Conservation (phyloP, 768 basidiomycete genomes). For the Termitomyces sp. region DNA sequence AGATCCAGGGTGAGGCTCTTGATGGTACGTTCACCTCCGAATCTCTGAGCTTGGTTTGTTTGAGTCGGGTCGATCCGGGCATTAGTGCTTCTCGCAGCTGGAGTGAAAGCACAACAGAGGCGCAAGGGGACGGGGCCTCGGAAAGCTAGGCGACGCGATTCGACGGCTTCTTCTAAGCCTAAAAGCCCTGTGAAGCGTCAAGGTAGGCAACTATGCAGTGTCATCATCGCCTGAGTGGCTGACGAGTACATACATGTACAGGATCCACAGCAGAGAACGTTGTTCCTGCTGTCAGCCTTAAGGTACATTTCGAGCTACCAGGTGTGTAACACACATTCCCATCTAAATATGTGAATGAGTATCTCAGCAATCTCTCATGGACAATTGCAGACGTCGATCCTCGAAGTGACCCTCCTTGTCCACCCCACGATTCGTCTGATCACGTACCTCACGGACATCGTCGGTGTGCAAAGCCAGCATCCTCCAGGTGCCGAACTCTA, state of each 20-base stretch:
- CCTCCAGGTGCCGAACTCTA: too few relatives aligned
- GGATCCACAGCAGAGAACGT: neutral
- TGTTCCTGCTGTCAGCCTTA: neutral
- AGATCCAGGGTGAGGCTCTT: slow-evolving; percentile 2
- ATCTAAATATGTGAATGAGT: too few relatives aligned
- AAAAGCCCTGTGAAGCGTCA: slow-evolving; percentile 1
- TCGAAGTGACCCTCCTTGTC: too few relatives aligned
- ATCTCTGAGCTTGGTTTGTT: too few relatives aligned
- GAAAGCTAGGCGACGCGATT: slow-evolving; percentile 4
- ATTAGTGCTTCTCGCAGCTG: slow-evolving; percentile 12
- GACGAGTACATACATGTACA: neutral
- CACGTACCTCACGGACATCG: too few relatives aligned
- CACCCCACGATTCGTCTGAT: too few relatives aligned
- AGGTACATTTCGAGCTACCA: slow-evolving; percentile 5
- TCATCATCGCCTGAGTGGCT: neutral
- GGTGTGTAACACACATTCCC: neutral
- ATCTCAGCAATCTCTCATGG: too few relatives aligned
- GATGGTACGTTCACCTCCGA: slow-evolving; percentile 3
- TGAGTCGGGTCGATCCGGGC: neutral
- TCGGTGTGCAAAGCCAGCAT: too few relatives aligned
- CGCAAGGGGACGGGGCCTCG: slow-evolving; percentile 8
- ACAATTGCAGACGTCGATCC: too few relatives aligned
- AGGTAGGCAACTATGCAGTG: neutral
- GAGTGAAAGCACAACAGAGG: slow-evolving; percentile 15
- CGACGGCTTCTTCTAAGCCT: neutral